Base-by-base conservation (phyloP, 1,284 basidiomycete species). In the Moesziomyces antarcticus region DNA sequence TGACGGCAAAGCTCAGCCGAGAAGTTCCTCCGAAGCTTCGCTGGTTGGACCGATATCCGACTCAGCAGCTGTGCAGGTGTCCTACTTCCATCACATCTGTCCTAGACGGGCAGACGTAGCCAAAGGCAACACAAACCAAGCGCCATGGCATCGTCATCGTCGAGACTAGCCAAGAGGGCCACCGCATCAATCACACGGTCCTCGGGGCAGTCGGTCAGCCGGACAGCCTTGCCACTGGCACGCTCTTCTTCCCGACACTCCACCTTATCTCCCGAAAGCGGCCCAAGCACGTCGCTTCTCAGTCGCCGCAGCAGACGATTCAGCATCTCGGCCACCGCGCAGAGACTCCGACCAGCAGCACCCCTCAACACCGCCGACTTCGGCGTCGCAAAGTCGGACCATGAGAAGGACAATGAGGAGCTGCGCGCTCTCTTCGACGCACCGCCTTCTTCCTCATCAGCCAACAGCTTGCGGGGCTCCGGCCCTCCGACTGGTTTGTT, bases 401-500 rank as follows among this genome's bases (percentile, higher is more conserved):
- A 74, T 40, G 77, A 76, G 43, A 69, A 73, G 44, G 77, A 78
- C 55, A 68, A 72, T 49, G 59, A 62, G 9, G 49, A 50, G 20
- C 59, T 78, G 6, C 61, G 71, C 22, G 67, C 70, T 10, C 61
- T 79, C 35, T 77, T 79, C 44, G 77, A 77, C 37, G 63, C 75
- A 10, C 71, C 66, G 6, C 67, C 70, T 4, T 71, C 71, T n/a
- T 68, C 74, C 11, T 56, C 62, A 5, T 58, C 71, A 14, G 49
- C 68, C 27, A 62, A 62, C 47, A 51, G 33, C 30, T 33, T 73
- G 5, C 21, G 53, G 14, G 59, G 66, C 0, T 52, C 58, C 1
- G 59, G 61, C 2, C 62, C 72, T 1, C 51, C 72, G 3, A 74
- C 77, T 10, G 82, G 82, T 1, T 60, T 83, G 18, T 83, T 82